A percentile compares a stretch with the other conserved stretches of the same genome.
Evolutionary conservation across 306 rosid species (phyloP).

Genomic region (Alnus glutinosa): DNA sequence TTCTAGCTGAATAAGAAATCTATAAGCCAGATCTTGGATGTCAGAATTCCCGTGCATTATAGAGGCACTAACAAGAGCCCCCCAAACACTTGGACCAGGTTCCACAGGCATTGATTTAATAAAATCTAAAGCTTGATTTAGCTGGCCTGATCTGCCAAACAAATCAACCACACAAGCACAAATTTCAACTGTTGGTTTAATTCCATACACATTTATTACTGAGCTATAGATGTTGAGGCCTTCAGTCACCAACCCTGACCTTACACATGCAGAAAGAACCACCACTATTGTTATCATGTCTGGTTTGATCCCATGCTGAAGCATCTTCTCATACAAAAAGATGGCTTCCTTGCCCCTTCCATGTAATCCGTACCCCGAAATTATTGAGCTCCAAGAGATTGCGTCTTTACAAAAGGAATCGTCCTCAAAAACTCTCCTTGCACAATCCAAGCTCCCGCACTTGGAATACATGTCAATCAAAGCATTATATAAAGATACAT

Average conservation of each 20-base stretch:
- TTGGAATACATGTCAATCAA: slow-evolving; percentile 77
- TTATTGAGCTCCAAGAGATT: slow-evolving; percentile 77
- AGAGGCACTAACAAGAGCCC: slow-evolving; percentile 68
- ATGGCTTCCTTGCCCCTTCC: slow-evolving; percentile 74
- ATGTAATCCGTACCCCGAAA: slow-evolving; percentile 76
- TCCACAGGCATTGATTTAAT: slow-evolving; percentile 53
- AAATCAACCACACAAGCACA: slow-evolving; percentile 80
- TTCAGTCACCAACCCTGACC: slow-evolving; percentile 69
- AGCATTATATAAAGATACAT: slow-evolving; percentile 61
- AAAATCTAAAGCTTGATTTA: slow-evolving; percentile 61
- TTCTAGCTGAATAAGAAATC: slow-evolving; percentile 58
- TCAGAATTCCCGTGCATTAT: slow-evolving; percentile 52
- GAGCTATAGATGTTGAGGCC: slow-evolving; percentile 64
- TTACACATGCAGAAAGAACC: slow-evolving; percentile 72
- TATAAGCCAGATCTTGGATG: slow-evolving; percentile 62
- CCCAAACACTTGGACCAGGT: slow-evolving; percentile 81
- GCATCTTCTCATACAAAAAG: slow-evolving; percentile 52
- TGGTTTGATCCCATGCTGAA: slow-evolving; percentile 53
- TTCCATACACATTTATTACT: slow-evolving; percentile 31
- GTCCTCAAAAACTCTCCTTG: slow-evolving; percentile 54
- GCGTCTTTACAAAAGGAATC: slow-evolving; percentile 49
- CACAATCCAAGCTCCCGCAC: slow-evolving; percentile 72
- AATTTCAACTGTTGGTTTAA: slow-evolving; percentile 68
- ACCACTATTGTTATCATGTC: slow-evolving; percentile 74
- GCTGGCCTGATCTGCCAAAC: slow-evolving; percentile 67